Percentiles rank a stretch among this genome's conserved stretches.
These are phyloP conservation scores for Parachaetomium inaequale DNA, from an alignment of 495 filamentous ascomycete species.

Conservation along the genomic window DNA sequence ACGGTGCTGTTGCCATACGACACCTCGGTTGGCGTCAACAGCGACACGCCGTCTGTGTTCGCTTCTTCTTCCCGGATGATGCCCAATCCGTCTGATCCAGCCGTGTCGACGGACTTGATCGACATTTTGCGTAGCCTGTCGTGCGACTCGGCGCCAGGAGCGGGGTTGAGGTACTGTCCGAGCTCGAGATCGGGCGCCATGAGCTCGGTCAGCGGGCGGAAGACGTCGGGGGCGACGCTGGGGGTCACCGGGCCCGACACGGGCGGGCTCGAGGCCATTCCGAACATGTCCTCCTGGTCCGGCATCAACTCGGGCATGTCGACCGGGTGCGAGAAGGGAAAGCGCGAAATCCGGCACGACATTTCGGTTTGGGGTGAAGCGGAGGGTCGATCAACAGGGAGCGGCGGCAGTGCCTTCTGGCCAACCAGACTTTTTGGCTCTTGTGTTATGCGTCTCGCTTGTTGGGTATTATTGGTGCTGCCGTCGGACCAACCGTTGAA, in stretches of 20 bases:
- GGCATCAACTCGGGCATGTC: slow-evolving; percentile 22
- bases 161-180: slow-evolving; percentile 1
- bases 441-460: not conserved
- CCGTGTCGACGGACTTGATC: slow-evolving; percentile 1
- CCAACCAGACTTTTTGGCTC: not conserved
- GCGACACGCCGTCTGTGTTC: slow-evolving; percentile 17
- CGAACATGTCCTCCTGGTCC: slow-evolving; percentile 15
- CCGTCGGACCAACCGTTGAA: slow-evolving; percentile 9
- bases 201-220: slow-evolving; percentile 16
- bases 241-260: slow-evolving; percentile 13
- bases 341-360: slow-evolving; percentile 21
- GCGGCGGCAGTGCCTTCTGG: slow-evolving; percentile 14
- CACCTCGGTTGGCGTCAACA: slow-evolving; percentile 16
- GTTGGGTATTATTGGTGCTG: not conserved
- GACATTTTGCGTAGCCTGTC: slow-evolving; percentile 7
- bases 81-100: slow-evolving; percentile 11
- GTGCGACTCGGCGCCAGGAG: not conserved
- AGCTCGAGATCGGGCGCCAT: slow-evolving; percentile 16
- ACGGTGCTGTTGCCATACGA: slow-evolving; percentile 2
- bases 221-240: slow-evolving; percentile 13
- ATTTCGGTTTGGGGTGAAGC: slow-evolving; percentile 14
- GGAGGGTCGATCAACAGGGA: not conserved
- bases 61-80: slow-evolving; percentile 22
- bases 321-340: slow-evolving; percentile 19
- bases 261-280: slow-evolving; percentile 3